phyloP scores from a whole-genome alignment of 1,284 basidiomycete species.

The Polyporus tsugae region DNA sequence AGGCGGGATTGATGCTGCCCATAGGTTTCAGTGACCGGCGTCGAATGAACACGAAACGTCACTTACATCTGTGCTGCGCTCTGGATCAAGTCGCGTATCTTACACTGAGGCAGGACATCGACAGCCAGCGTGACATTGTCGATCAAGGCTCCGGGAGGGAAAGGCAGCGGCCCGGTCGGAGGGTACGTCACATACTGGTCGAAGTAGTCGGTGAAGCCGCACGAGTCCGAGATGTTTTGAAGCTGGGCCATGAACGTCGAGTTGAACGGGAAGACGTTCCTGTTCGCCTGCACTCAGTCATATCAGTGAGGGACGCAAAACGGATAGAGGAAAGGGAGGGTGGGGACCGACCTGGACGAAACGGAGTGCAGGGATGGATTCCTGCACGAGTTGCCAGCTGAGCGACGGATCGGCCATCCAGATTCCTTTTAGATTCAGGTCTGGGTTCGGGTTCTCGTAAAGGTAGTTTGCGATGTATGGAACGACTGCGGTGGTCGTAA shows the following conservation, averaged over 20 bases:
- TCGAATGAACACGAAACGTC: not conserved
- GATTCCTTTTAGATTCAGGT: slow-evolving; percentile 47
- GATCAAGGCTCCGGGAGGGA: slow-evolving; percentile 50
- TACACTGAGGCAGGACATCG: slow-evolving; percentile 46
- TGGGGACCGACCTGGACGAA: slow-evolving; percentile 42
- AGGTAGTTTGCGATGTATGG: slow-evolving; percentile 52
- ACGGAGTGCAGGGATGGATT: slow-evolving; percentile 49
- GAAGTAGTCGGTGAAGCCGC: slow-evolving; percentile 51
- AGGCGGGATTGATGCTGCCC: slow-evolving; percentile 58
- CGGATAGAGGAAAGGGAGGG: not conserved
- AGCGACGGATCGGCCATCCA: slow-evolving; percentile 51
- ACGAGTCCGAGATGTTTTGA: slow-evolving; percentile 46
- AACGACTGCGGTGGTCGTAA: slow-evolving; percentile 37
- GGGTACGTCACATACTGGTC: slow-evolving; percentile 49
- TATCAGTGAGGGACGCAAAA: not conserved
- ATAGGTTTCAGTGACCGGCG: not conserved
- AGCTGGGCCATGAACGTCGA: slow-evolving; percentile 43
- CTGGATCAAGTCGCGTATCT: slow-evolving; percentile 51
- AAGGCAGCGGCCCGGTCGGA: slow-evolving; percentile 54
- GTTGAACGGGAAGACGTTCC: slow-evolving; percentile 58
- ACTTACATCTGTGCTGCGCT: slow-evolving; percentile 38
- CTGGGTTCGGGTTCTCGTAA: slow-evolving; percentile 47
- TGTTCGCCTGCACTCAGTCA: slow-evolving; percentile 48
- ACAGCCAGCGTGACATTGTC: slow-evolving; percentile 35
- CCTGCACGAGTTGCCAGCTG: slow-evolving; percentile 46